Evolutionary conservation across 306 rosid species (phyloP).

Genomic region (Cucurbita argyrosperma): DNA sequence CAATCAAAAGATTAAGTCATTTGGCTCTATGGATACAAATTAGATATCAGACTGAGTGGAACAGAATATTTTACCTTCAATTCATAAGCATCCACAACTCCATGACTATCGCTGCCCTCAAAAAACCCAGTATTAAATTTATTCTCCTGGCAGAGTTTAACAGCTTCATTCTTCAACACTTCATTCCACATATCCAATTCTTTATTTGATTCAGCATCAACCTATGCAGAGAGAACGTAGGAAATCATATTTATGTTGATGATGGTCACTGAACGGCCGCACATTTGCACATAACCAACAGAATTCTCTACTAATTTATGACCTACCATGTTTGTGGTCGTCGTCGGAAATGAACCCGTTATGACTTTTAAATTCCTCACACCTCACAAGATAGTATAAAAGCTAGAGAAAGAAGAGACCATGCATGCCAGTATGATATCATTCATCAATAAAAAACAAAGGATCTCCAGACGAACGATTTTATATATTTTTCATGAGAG

Average conservation of each 20-base stretch:
- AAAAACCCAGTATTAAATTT: slow-evolving; percentile 83
- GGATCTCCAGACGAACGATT: background rate
- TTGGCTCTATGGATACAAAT: background rate
- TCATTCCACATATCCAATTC: slow-evolving; percentile 98
- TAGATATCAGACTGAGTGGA: background rate
- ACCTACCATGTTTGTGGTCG: background rate
- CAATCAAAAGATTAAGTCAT: background rate
- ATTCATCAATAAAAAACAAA: background rate
- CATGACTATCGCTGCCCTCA: slow-evolving; percentile 74
- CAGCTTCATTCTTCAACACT: slow-evolving; percentile 72
- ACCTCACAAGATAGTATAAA: background rate
- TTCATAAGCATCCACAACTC: slow-evolving; percentile 85
- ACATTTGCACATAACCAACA: background rate
- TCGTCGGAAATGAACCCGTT: background rate
- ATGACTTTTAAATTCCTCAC: background rate
- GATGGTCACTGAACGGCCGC: background rate
- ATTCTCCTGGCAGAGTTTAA: slow-evolving; percentile 84
- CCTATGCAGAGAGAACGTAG: slow-evolving; percentile 21
- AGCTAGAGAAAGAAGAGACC: background rate
- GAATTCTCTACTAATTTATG: background rate
- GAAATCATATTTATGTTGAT: background rate
- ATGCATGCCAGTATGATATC: background rate
- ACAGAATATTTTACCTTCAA: slow-evolving; percentile 38
- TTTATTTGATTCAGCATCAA: slow-evolving; percentile 74
- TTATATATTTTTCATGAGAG: background rate